Evolutionary conservation across 192 early-diverging fungal species (phyloP), one percentile per base, ranked within the genome.

Genomic region (Coemansia erecta): DNA sequence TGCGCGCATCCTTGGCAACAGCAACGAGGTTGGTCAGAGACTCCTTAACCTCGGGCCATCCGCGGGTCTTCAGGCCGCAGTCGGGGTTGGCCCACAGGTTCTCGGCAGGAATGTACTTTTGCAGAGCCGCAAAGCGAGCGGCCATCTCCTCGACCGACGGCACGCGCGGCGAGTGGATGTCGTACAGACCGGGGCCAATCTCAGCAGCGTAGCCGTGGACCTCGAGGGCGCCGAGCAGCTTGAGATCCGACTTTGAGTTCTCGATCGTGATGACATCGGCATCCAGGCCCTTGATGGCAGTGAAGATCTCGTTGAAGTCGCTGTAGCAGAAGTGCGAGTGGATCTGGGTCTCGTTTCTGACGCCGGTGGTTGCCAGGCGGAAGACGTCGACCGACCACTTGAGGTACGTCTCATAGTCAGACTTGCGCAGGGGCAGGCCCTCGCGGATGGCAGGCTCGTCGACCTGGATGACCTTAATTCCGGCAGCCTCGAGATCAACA

Each of bases 401-500:
- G 68, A 98, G 88, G 81, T 98, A 98, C 39, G 77, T 85, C 49
- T 85, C 86, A 85, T 91, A 94, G 70, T 97, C 92, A 52, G 82
- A 74, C 53, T 83, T 72, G 70, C 94, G 89, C 59, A 98, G 87
- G 8, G 97, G 97, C 35, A 98, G 83, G 66, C 97, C 97, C 80
- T 98, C 97, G 80, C 97, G 91, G 72, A 98, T 95, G 60, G 97
- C 97, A 22, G 97, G 95, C 82, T 98, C 97, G 81, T 98, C 97
- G 59, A 98, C 92, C 81, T 98, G 97, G 69, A 98, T 96, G 48
- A 87, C 87, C 56, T 85, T 81, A 77, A 96, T 98, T 10, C 94
- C 94, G 53, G 93, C 95, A 37, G 77, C 72, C 76, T 97, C 97
- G 22, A 98, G 82, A 67, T 98, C 95, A 44, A 83, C 79, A 19